These are phyloP conservation scores for Crucihimalaya himalaica DNA, from an alignment of 345 rosid species.

Conservation along the genomic window DNA sequence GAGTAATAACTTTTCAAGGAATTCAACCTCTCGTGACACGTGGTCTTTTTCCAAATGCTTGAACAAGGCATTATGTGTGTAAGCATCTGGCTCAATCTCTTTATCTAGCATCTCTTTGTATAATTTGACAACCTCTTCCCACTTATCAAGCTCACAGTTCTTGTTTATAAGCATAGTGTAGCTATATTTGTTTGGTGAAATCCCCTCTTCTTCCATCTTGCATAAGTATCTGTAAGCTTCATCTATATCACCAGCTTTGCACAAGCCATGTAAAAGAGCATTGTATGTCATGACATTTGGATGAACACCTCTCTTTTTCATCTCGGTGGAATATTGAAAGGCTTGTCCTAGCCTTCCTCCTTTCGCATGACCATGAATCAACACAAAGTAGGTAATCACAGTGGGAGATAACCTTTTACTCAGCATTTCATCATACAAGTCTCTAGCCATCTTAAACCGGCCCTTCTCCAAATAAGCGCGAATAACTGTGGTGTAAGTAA, in stretches of 20 bases:
- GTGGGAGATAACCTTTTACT: slow-evolving; percentile 55
- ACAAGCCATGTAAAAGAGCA: slow-evolving; percentile 63
- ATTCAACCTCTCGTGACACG: slow-evolving; percentile 47
- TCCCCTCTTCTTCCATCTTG: slow-evolving; percentile 60
- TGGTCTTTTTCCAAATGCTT: slow-evolving; percentile 58
- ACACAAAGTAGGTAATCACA: slow-evolving; percentile 66
- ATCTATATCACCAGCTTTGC: slow-evolving; percentile 53
- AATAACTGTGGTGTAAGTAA: slow-evolving; percentile 65
- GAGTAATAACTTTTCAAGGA: slow-evolving; percentile 50
- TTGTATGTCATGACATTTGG: slow-evolving; percentile 76
- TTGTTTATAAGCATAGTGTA: slow-evolving; percentile 72
- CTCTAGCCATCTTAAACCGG: slow-evolving; percentile 50
- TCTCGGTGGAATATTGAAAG: slow-evolving; percentile 53
- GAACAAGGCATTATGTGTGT: slow-evolving; percentile 57
- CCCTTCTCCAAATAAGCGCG: slow-evolving; percentile 58
- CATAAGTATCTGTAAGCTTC: slow-evolving; percentile 56
- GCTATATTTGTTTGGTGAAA: slow-evolving; percentile 64
- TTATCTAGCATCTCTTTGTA: slow-evolving; percentile 69
- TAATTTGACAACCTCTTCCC: slow-evolving; percentile 66
- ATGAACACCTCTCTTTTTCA: slow-evolving; percentile 53
- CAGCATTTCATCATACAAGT: slow-evolving; percentile 54
- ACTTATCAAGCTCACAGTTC: slow-evolving; percentile 50
- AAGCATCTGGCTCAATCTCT: slow-evolving; percentile 60
- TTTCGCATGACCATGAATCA: slow-evolving; percentile 69
- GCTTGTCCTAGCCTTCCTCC: slow-evolving; percentile 59